Evolutionary conservation across 192 early-diverging fungal genomes (phyloP).

Genomic region (Polychytrium aggregatum): DNA sequence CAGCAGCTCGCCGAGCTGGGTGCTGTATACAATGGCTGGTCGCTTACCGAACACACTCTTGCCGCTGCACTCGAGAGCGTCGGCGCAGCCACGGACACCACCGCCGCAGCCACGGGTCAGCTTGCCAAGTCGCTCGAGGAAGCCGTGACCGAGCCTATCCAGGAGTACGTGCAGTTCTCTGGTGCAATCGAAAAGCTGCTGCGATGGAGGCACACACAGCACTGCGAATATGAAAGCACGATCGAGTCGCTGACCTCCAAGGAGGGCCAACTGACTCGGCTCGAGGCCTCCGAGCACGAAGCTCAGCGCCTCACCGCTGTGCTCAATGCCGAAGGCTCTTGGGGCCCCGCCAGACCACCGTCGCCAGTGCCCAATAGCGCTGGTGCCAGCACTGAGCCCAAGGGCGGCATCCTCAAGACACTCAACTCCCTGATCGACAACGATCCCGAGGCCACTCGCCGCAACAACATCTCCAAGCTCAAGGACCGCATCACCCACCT

Average conservation of each 20-base stretch:
- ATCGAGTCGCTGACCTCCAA: constrained; percentile 27
- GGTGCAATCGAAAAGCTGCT: constrained; percentile 78
- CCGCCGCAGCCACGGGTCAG: constrained; percentile 58
- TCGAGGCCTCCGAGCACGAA: constrained; percentile 39
- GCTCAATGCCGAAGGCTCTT: constrained; percentile 57
- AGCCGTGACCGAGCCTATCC: constrained; percentile 69
- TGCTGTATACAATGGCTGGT: constrained; percentile 89
- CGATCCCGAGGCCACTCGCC: constrained; percentile 79
- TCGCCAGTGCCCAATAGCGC: not conserved
- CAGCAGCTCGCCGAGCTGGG: constrained; percentile 79
- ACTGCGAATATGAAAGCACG: constrained; percentile 45
- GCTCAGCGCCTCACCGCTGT: constrained; percentile 63
- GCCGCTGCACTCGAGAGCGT: constrained; percentile 78
- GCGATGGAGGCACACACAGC: constrained; percentile 71
- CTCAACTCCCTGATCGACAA: constrained; percentile 92
- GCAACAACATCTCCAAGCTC: constrained; percentile 78
- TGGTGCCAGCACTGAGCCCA: not conserved
- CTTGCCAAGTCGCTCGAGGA: constrained; percentile 63
- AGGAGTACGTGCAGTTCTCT: constrained; percentile 84
- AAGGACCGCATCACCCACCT: constrained; percentile 68
- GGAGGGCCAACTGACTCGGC: constrained; percentile 16
- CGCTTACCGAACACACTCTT: constrained; percentile 68
- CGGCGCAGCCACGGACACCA: constrained; percentile 86
- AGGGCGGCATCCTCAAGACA: constrained; percentile 32
- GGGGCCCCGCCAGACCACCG: constrained; percentile 6